A percentile compares a stretch with the other conserved stretches of the same genome.
These are phyloP conservation scores for Calophaca sinica DNA, from an alignment of 306 rosid species.

Conservation along the genomic window DNA sequence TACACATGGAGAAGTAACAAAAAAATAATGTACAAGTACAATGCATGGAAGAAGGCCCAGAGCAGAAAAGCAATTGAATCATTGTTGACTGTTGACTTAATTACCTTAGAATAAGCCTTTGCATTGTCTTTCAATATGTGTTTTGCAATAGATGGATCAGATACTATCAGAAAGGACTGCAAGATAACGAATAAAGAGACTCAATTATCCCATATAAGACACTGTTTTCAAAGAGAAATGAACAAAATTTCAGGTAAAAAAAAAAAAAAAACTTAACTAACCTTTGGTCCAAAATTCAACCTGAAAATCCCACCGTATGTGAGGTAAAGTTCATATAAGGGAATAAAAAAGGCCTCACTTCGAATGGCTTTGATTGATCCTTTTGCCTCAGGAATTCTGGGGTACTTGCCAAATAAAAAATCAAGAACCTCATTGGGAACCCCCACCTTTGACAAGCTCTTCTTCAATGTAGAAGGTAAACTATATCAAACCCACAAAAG, in stretches of 20 bases:
- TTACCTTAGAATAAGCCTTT: constrained; percentile 95
- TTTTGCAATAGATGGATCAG: constrained; percentile 93
- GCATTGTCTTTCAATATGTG: constrained; percentile 88
- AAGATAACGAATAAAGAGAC: constrained; percentile 44
- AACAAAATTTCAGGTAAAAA: background rate
- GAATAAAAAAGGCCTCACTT: constrained; percentile 90
- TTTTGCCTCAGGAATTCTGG: constrained; percentile 86
- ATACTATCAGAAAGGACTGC: constrained; percentile 94
- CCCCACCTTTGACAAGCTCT: constrained; percentile 73
- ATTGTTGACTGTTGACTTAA: constrained; percentile 24
- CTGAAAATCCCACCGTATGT: constrained; percentile 92
- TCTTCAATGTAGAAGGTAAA: constrained; percentile 60
- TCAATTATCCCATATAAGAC: constrained; percentile 29
- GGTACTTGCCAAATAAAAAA: constrained; percentile 57
- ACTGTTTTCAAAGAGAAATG: too few relatives aligned
- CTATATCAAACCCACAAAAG: constrained; percentile 57
- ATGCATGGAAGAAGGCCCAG: constrained; percentile 17
- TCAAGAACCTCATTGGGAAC: constrained; percentile 69
- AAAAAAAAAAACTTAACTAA: constrained; percentile 46
- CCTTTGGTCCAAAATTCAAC: constrained; percentile 96
- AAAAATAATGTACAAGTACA: constrained; percentile 1
- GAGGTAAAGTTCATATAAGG: constrained; percentile 86
- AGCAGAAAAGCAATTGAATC: constrained; percentile 27
- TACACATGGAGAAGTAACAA: constrained; percentile 49
- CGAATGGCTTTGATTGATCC: constrained; percentile 72